Percentiles rank a stretch among this genome's conserved stretches.
phyloP scores from a whole-genome alignment of 495 filamentous ascomycete genomes.

The Letharia columbiana region DNA sequence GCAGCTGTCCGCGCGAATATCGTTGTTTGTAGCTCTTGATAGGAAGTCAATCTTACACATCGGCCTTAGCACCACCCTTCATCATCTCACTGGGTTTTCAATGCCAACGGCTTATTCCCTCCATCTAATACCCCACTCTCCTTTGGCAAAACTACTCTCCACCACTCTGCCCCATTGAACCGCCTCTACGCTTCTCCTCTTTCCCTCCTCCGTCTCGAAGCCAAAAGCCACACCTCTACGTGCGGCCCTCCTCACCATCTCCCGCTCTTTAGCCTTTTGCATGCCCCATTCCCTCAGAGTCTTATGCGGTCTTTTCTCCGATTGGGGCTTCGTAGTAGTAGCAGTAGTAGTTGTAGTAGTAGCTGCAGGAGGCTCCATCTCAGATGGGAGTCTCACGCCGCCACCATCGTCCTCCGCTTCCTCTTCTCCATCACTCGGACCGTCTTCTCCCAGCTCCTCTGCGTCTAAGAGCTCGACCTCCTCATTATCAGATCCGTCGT shows the following conservation, averaged over 20 bases:
- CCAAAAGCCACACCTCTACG: constrained; percentile 41
- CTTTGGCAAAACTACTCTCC: constrained; percentile 39
- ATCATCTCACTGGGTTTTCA: not conserved
- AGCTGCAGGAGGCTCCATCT: not conserved
- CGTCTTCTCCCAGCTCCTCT: constrained; percentile 11
- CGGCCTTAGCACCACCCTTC: too few relatives aligned
- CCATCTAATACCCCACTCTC: constrained; percentile 41
- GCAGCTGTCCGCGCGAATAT: too few relatives aligned
- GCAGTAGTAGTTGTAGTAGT: not conserved
- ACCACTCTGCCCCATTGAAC: constrained; percentile 36
- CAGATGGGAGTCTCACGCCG: not conserved
- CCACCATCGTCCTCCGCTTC: constrained; percentile 16
- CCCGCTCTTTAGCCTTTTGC: constrained; percentile 28
- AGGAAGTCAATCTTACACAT: too few relatives aligned
- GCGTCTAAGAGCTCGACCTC: constrained; percentile 27
- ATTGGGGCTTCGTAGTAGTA: constrained; percentile 16
- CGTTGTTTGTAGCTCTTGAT: too few relatives aligned
- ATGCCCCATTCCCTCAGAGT: constrained; percentile 7
- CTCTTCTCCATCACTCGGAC: constrained; percentile 31
- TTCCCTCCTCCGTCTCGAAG: constrained; percentile 20
- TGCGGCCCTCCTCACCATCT: constrained; percentile 37
- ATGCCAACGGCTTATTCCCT: constrained; percentile 22
- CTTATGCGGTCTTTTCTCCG: not conserved
- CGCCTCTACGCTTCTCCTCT: constrained; percentile 20
- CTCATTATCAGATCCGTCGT: constrained; percentile 23